A percentile compares a stretch with the other conserved stretches of the same genome.
These are phyloP conservation scores for Senna tora DNA, from an alignment of 306 rosid genomes.

Conservation along the genomic window DNA sequence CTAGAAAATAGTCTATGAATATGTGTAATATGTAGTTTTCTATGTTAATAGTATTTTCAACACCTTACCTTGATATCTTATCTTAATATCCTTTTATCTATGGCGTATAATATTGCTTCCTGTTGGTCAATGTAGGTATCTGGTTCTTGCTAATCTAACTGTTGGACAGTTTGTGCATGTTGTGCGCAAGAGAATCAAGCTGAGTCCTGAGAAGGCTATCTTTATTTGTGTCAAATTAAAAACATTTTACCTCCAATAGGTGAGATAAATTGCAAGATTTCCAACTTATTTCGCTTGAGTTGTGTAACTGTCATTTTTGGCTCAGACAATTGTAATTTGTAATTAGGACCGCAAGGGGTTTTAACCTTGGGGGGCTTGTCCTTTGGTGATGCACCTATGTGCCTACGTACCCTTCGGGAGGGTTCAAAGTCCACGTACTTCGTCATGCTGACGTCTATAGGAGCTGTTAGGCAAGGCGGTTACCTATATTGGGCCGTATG, in stretches of 20 bases:
- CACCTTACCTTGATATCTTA: background rate
- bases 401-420: too few relatives aligned
- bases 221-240: slow-evolving; percentile 84
- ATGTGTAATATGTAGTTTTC: background rate
- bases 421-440: too few relatives aligned
- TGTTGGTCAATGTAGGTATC: slow-evolving; percentile 60
- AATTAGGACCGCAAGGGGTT: too few relatives aligned
- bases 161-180: slow-evolving; percentile 89
- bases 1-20: background rate
- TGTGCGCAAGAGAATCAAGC: slow-evolving; percentile 85
- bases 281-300: background rate
- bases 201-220: slow-evolving; percentile 87
- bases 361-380: too few relatives aligned
- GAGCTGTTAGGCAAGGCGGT: too few relatives aligned
- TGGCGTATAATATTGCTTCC: background rate
- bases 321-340: too few relatives aligned
- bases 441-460: too few relatives aligned
- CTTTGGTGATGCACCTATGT: too few relatives aligned
- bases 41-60: background rate
- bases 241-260: slow-evolving; percentile 86
- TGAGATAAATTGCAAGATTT: slow-evolving; percentile 34
- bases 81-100: too few relatives aligned
- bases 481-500: too few relatives aligned
- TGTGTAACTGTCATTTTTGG: too few relatives aligned
- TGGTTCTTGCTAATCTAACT: slow-evolving; percentile 88